Conservation (phyloP, 164 flowering plant genomes). For the Vitis rotundifolia region DNA sequence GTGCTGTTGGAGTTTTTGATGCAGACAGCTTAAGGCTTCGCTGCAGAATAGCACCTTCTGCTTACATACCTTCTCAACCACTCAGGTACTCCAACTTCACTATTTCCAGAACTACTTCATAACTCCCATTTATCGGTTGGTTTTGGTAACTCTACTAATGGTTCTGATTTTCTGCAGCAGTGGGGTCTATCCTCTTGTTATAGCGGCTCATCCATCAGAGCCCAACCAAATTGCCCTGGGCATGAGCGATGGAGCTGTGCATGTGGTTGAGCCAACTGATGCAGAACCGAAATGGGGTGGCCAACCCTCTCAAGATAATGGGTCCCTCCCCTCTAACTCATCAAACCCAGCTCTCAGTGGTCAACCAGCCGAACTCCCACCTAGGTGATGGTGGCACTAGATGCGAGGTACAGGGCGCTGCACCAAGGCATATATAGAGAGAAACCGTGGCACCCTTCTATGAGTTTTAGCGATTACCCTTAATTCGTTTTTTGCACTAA, state of each 20-base stretch:
- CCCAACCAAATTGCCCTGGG: slow-evolving; percentile 74
- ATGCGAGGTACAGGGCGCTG: background rate
- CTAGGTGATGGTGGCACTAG: slow-evolving; percentile 34
- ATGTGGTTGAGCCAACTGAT: slow-evolving; percentile 66
- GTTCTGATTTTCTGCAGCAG: slow-evolving; percentile 19
- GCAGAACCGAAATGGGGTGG: slow-evolving; percentile 62
- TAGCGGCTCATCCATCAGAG: slow-evolving; percentile 73
- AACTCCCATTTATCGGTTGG: too few relatives aligned
- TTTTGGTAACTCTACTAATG: too few relatives aligned
- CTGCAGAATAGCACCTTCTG: slow-evolving; percentile 66
- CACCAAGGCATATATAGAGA: too few relatives aligned
- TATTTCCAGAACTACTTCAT: background rate
- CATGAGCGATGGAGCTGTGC: slow-evolving; percentile 68
- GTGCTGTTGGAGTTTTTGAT: slow-evolving; percentile 70
- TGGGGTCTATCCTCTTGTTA: slow-evolving; percentile 48
- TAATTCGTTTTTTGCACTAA: background rate
- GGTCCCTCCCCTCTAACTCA: slow-evolving; percentile 43
- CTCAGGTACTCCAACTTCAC: slow-evolving; percentile 31
- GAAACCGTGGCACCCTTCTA: too few relatives aligned
- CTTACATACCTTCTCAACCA: slow-evolving; percentile 46
- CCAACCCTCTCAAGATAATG: slow-evolving; percentile 55
- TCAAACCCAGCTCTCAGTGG: slow-evolving; percentile 60
- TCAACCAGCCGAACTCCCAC: slow-evolving; percentile 60
- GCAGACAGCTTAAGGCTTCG: slow-evolving; percentile 58
- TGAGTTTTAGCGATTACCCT: too few relatives aligned